Evolutionary conservation across 148 eudicot genomes (phyloP).

Genomic region (Amaranthus hypochondriacus): DNA sequence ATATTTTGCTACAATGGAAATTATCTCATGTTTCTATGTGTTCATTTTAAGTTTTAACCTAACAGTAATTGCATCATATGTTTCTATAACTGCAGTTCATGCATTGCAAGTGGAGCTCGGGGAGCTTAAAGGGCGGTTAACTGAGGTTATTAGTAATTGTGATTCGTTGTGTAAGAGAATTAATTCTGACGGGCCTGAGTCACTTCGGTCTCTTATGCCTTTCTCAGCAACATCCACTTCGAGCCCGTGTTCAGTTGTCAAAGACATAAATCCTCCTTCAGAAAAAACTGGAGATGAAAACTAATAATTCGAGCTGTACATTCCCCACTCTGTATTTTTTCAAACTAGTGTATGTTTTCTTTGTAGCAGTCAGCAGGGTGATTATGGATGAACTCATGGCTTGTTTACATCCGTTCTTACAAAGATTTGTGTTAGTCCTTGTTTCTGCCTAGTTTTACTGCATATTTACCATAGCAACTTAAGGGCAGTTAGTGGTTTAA

Average conservation of each 20-base stretch:
- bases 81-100: conserved; percentile 46
- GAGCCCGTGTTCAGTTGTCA: conserved; percentile 21
- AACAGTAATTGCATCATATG: conserved; percentile 8
- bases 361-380: background rate
- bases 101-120: conserved; percentile 87
- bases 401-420: conserved; percentile 2
- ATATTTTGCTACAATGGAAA: background rate
- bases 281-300: conserved; percentile 18
- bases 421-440: background rate
- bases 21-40: background rate
- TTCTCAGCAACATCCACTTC: conserved; percentile 38
- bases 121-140: conserved; percentile 83
- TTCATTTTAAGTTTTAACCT: background rate
- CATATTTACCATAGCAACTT: no score
- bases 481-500: no score
- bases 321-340: background rate
- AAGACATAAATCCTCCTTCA: conserved; percentile 19
- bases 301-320: background rate
- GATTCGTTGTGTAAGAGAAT: conserved; percentile 79
- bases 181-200: conserved; percentile 61
- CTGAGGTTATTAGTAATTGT: conserved; percentile 88
- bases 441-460: background rate
- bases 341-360: background rate
- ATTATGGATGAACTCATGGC: background rate
- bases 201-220: conserved; percentile 64